Percentiles rank a stretch among this genome's conserved stretches.
phyloP scores from a whole-genome alignment of 805 yeast genomes.

The Candida nitratophila region DNA sequence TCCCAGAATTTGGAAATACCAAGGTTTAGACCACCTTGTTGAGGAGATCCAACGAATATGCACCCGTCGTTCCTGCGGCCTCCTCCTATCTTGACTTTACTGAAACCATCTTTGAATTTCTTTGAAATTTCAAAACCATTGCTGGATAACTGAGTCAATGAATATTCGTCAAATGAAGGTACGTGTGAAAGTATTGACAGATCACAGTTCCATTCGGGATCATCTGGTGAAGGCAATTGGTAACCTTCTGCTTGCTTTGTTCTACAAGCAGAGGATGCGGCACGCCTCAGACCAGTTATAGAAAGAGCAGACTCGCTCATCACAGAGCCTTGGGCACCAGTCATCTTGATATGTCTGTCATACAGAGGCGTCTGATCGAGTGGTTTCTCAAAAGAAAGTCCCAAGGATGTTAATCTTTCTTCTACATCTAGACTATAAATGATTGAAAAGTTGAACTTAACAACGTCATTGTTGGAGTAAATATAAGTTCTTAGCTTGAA shows the following conservation, averaged over 20 bases:
- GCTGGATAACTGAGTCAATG: neutral
- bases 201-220: slow-evolving; percentile 1
- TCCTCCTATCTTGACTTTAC: slow-evolving; percentile 1
- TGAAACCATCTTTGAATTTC: neutral
- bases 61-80: slow-evolving; percentile 1
- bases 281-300: slow-evolving; percentile 4
- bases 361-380: neutral
- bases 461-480: neutral
- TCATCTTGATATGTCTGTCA: slow-evolving; percentile 3
- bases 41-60: slow-evolving; percentile 2
- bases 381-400: neutral
- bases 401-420: slow-evolving; percentile 2
- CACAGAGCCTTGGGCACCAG: slow-evolving; percentile 1
- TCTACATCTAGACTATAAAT: slow-evolving; percentile 1
- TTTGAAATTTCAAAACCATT: slow-evolving; percentile 2
- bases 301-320: slow-evolving; percentile 3
- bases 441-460: slow-evolving; percentile 2
- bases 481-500: slow-evolving; percentile 6
- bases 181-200: neutral
- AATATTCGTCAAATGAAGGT: slow-evolving; percentile 1
- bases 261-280: neutral
- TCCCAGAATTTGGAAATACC: slow-evolving; percentile 6
- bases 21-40: neutral
- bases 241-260: neutral
- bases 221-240: neutral